Percentiles rank a stretch among this genome's conserved stretches.
phyloP scores from a whole-genome alignment of 192 early-diverging fungal species.

The Entophlyctis helioformis region DNA sequence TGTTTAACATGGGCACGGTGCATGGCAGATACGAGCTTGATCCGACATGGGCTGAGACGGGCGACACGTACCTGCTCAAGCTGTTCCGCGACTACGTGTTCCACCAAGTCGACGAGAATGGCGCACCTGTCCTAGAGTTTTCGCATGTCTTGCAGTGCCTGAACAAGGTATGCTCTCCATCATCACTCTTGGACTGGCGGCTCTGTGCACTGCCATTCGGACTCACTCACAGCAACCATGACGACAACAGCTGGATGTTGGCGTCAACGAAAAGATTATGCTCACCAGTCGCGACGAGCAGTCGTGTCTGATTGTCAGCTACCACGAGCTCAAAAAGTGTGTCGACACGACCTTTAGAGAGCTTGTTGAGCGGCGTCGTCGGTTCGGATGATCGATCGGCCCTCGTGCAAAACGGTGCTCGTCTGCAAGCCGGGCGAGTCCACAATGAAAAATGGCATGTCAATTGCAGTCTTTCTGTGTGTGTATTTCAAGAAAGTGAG shows the following conservation, averaged over 20 bases:
- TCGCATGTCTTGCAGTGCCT: constrained; percentile 86
- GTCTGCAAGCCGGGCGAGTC: no score
- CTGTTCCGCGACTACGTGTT: constrained; percentile 98
- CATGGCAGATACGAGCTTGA: constrained; percentile 73
- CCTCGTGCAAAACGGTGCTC: no score
- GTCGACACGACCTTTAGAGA: constrained; percentile 79
- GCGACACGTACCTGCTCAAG: constrained; percentile 94
- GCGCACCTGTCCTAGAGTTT: constrained; percentile 76
- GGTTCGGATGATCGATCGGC: no score
- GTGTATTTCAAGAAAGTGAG: no score
- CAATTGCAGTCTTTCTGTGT: no score
- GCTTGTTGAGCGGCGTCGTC: constrained; percentile 21
- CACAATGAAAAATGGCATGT: no score
- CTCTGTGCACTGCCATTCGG: no score
- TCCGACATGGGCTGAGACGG: constrained; percentile 93
- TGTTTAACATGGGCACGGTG: no score
- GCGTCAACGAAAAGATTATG: constrained; percentile 88
- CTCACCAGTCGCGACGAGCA: constrained; percentile 93
- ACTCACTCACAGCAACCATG: no score
- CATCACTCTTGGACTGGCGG: neutral
- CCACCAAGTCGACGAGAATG: constrained; percentile 78
- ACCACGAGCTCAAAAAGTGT: constrained; percentile 87
- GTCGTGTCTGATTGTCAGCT: constrained; percentile 93
- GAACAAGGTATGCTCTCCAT: constrained; percentile 71
- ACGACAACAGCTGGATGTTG: constrained; percentile 67